Base-by-base conservation (phyloP, 2,329 filamentous ascomycete species). In the Colletotrichum cereale region DNA sequence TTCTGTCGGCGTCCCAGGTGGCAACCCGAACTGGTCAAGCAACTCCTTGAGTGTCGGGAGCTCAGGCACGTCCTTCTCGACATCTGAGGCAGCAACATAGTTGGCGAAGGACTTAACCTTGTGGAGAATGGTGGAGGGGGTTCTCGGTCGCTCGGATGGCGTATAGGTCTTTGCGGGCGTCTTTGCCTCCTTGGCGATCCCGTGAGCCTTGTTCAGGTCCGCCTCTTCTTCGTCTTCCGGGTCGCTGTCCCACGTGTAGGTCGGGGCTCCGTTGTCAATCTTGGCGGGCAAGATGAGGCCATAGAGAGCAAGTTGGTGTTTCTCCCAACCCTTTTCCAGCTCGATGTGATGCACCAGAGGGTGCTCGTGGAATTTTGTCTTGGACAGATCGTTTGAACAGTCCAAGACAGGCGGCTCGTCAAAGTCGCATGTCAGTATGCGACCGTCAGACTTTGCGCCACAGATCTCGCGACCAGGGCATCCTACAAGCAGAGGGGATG, bases 401-500 rank as follows among this genome's bases (percentile, higher is more conserved):
- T 70, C 68, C n/a, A 79, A 74, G n/a, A 82, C 69, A 8, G 78
- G 76, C 1, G 79, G 75, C 0, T 75, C 79, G 5, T 73, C 68
- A 6, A 73, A 65, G 44, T 83, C 81, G 36, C 76, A 75, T n/a
- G 77, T 74, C 71, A 83, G 81, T 3, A 76, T 75, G 18, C 80
- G 79, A 5, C 77, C 78, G 38, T 84, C 80, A 2, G 81, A 83
- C 60, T 79, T 82, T 18, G 82, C 79, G 4, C 76, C 77, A 0
- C 80, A 81, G 12, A 83, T 73, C 62, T 84, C 82, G 63, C 82
- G 78, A 2, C 82, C 82, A 0, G 82, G 82, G 66, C 82, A 78
- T 7, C 82, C 81, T 61, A 73, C 76, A 12, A 83, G 76, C 0
- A 84, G 76, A 87, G 82, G 95, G 12, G 50, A 64, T 11, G 69